phyloP scores from a whole-genome alignment of 1,284 basidiomycete genomes.

The Ustilago bromivora region DNA sequence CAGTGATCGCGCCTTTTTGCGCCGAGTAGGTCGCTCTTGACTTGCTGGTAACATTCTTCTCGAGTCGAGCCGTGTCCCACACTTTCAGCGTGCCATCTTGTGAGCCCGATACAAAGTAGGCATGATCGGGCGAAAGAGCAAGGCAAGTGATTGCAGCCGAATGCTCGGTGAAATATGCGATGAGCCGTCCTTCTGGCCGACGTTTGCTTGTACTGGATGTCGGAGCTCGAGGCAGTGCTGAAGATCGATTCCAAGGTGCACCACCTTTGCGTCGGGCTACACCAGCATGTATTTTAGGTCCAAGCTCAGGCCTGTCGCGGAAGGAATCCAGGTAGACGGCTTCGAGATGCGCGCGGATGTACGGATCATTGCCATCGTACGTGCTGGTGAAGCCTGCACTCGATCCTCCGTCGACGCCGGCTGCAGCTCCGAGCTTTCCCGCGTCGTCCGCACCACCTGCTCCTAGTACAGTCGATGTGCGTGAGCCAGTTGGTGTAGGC shows the following conservation, averaged over 20 bases:
- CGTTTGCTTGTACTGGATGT: slow-evolving; percentile 52
- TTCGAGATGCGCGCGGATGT: slow-evolving; percentile 65
- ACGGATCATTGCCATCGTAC: slow-evolving; percentile 66
- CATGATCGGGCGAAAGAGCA: slow-evolving; percentile 89
- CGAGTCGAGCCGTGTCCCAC: slow-evolving; percentile 83
- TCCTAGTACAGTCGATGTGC: slow-evolving; percentile 36
- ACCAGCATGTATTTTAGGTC: slow-evolving; percentile 38
- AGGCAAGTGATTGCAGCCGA: slow-evolving; percentile 77
- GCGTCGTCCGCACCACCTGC: slow-evolving; percentile 17
- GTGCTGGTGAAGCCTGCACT: slow-evolving; percentile 50
- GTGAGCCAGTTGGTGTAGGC: slow-evolving; percentile 49
- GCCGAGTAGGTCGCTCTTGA: slow-evolving; percentile 70
- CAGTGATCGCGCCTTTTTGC: slow-evolving; percentile 69
- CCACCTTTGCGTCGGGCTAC: slow-evolving; percentile 28
- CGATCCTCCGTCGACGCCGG: slow-evolving; percentile 13
- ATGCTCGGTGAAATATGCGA: slow-evolving; percentile 71
- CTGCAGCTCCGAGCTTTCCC: slow-evolving; percentile 18
- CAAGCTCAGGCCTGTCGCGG: slow-evolving; percentile 52
- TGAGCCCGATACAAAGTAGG: slow-evolving; percentile 91
- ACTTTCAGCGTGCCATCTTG: slow-evolving; percentile 86
- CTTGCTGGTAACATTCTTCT: slow-evolving; percentile 76
- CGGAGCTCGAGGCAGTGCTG: slow-evolving; percentile 28
- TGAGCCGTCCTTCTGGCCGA: slow-evolving; percentile 62
- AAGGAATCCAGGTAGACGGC: slow-evolving; percentile 57
- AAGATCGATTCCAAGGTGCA: slow-evolving; percentile 15